A percentile compares a stretch with the other conserved stretches of the same genome.
phyloP scores from a whole-genome alignment of 2,329 filamentous ascomycete genomes.

The Colletotrichum salicis region DNA sequence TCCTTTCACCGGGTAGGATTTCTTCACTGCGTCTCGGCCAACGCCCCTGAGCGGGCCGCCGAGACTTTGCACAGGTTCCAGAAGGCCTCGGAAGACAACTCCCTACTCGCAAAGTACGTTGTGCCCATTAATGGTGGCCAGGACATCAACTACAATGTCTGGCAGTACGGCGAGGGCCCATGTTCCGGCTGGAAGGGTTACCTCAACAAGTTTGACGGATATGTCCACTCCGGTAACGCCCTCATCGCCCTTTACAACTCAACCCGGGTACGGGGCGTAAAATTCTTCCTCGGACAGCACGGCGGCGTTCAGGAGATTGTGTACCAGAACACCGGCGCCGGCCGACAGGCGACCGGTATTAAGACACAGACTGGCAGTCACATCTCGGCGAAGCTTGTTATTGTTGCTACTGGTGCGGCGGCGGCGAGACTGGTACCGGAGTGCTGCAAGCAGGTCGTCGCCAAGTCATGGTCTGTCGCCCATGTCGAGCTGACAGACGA shows the following conservation, averaged over 20 bases:
- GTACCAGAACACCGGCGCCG: conserved; percentile 35
- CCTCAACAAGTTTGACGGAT: conserved; percentile 66
- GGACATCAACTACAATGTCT: conserved; percentile 55
- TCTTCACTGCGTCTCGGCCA: conserved; percentile 60
- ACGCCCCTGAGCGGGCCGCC: conserved; percentile 58
- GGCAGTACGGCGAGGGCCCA: conserved; percentile 58
- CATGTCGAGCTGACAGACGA: conserved; percentile 67
- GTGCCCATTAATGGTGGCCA: conserved; percentile 45
- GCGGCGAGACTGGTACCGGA: conserved; percentile 58
- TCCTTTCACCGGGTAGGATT: conserved; percentile 56
- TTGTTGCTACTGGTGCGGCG: conserved; percentile 64
- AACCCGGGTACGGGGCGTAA: conserved; percentile 49
- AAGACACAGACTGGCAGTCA: conserved; percentile 6
- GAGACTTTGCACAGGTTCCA: conserved; percentile 56
- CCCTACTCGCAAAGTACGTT: conserved; percentile 39
- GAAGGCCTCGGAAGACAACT: conserved; percentile 51
- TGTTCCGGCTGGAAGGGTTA: conserved; percentile 68
- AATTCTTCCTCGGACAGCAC: conserved; percentile 47
- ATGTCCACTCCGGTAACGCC: conserved; percentile 65
- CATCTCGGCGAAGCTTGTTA: conserved; percentile 48
- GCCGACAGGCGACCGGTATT: conserved; percentile 6
- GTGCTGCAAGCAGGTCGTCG: conserved; percentile 60
- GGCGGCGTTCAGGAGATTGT: conserved; percentile 43
- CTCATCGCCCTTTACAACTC: conserved; percentile 58
- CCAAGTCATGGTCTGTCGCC: conserved; percentile 68